A percentile compares a stretch with the other conserved stretches of the same genome.
Conservation (phyloP, 306 rosid species). For the Herpetospermum pedunculosum region DNA sequence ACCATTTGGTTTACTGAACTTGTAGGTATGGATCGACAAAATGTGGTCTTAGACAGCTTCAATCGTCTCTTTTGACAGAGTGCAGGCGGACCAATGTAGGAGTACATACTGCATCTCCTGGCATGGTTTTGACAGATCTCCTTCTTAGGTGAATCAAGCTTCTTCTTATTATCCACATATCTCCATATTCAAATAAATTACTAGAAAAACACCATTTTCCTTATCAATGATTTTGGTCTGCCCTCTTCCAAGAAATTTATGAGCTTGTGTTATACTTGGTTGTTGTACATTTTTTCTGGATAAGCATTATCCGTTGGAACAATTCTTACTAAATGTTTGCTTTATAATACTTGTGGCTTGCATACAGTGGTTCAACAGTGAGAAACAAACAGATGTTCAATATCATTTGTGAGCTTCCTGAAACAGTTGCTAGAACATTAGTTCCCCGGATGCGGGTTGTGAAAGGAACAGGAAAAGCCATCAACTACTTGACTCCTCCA, state of each 20-base stretch:
- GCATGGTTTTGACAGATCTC: slow-evolving; percentile 92
- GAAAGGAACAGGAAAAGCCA: slow-evolving; percentile 80
- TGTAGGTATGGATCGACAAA: slow-evolving; percentile 85
- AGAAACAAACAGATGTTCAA: slow-evolving; percentile 76
- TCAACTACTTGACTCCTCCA: slow-evolving; percentile 90
- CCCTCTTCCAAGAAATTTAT: not conserved
- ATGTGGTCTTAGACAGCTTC: slow-evolving; percentile 90
- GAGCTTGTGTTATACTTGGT: not conserved
- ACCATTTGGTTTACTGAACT: slow-evolving; percentile 6
- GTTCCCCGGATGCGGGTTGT: slow-evolving; percentile 94
- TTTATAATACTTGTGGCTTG: slow-evolving; percentile 4
- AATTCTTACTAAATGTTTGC: not conserved
- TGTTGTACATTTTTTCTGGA: not conserved
- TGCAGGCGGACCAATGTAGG: slow-evolving; percentile 79
- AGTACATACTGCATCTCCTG: slow-evolving; percentile 92
- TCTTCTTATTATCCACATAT: not conserved
- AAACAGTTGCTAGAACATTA: slow-evolving; percentile 88
- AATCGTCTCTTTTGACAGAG: slow-evolving; percentile 72
- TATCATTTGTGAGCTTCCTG: slow-evolving; percentile 90
- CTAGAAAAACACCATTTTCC: not conserved
- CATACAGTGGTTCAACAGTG: slow-evolving; percentile 69
- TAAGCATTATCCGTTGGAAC: not conserved
- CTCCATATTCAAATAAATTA: not conserved
- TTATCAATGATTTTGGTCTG: not conserved
- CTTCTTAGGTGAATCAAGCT: slow-evolving; percentile 53